Conservation (phyloP, 805 yeast genomes). For the Lachancea waltii region DNA sequence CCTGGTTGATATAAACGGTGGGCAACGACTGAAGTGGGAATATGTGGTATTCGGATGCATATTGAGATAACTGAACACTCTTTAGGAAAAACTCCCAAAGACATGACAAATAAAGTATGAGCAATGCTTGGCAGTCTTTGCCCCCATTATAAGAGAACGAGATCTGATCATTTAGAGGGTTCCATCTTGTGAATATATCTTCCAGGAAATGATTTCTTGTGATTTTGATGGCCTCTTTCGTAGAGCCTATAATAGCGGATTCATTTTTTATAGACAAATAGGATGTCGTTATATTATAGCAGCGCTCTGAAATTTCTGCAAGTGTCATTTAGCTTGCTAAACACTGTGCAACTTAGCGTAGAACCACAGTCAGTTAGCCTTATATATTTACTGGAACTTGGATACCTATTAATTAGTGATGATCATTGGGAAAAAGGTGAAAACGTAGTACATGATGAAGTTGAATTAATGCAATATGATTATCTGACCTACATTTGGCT, state of each 20-base stretch:
- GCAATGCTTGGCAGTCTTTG: constrained; percentile 89
- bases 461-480: background rate
- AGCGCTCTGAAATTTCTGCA: constrained; percentile 19
- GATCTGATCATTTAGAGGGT: constrained; percentile 39
- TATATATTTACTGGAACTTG: background rate
- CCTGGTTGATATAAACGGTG: constrained; percentile 72
- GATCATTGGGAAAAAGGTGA: constrained; percentile 1
- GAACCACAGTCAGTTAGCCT: background rate
- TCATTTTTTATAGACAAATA: constrained; percentile 17
- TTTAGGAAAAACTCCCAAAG: constrained; percentile 28
- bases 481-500: constrained; percentile 9
- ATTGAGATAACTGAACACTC: constrained; percentile 22
- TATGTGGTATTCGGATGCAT: constrained; percentile 15
- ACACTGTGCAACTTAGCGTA: background rate
- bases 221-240: constrained; percentile 25
- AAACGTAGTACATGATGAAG: background rate
- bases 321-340: constrained; percentile 7
- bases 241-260: constrained; percentile 18
- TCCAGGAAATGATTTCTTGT: constrained; percentile 21
- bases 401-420: background rate
- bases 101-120: constrained; percentile 64
- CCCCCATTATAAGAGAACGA: constrained; percentile 94
- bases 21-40: constrained; percentile 26
- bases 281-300: constrained; percentile 23
- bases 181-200: constrained; percentile 27